Evolutionary conservation across 2,329 filamentous ascomycete species (phyloP).

Genomic region (Botrytis galanthina): DNA sequence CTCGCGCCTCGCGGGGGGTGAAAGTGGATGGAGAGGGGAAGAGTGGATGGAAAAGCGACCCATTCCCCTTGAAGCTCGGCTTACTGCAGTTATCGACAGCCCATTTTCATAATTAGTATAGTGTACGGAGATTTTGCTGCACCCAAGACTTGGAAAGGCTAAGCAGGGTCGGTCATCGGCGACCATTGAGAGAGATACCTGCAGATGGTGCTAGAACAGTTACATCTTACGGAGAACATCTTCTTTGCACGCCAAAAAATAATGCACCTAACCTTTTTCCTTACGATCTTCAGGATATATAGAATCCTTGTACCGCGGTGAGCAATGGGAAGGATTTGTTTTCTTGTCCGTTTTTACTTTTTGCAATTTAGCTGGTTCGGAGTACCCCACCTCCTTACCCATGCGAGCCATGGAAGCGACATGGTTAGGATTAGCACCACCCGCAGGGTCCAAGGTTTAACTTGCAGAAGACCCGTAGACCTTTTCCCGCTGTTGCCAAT

Average conservation of each 20-base stretch:
- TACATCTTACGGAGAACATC: background rate
- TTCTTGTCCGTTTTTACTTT: slow-evolving; percentile 5
- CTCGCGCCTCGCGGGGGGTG: slow-evolving; percentile 6
- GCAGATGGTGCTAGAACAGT: background rate
- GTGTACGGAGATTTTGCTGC: slow-evolving; percentile 4
- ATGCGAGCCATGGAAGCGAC: background rate
- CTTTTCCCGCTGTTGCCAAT: background rate
- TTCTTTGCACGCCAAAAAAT: background rate
- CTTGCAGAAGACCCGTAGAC: slow-evolving; percentile 7
- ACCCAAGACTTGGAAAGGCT: background rate
- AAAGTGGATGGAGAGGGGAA: background rate
- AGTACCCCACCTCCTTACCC: slow-evolving; percentile 14
- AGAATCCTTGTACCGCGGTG: slow-evolving; percentile 12
- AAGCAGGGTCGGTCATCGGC: slow-evolving; percentile 13
- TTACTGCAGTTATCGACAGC: background rate
- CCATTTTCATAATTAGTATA: background rate
- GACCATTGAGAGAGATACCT: background rate
- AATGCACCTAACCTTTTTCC: background rate
- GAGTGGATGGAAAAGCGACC: background rate
- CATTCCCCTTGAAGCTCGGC: background rate
- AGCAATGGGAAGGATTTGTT: slow-evolving; percentile 4
- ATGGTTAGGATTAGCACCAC: background rate
- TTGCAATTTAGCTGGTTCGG: slow-evolving; percentile 11
- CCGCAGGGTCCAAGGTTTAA: background rate
- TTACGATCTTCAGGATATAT: slow-evolving; percentile 19